These are phyloP conservation scores for Stylonectria norvegica DNA, from an alignment of 2,329 filamentous ascomycete species.

Conservation along the genomic window DNA sequence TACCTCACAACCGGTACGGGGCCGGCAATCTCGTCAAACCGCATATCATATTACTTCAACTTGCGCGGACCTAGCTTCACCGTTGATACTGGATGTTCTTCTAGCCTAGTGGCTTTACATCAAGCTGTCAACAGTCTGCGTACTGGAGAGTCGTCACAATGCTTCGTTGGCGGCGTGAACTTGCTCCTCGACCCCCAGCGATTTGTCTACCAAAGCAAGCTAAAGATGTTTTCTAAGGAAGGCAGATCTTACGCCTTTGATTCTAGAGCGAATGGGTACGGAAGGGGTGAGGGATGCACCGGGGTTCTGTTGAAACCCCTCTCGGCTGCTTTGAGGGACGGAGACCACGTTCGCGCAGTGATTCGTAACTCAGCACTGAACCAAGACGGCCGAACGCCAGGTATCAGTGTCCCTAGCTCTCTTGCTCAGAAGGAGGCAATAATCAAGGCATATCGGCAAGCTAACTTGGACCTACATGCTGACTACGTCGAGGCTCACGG, in stretches of 20 bases:
- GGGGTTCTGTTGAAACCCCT: slow-evolving; percentile 39
- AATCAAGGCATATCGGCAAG: slow-evolving; percentile 21
- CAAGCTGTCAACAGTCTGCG: slow-evolving; percentile 35
- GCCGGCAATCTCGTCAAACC: slow-evolving; percentile 32
- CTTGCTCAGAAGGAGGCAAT: background rate
- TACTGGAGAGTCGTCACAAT: slow-evolving; percentile 25
- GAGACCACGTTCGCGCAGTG: slow-evolving; percentile 30
- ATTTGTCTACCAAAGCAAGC: slow-evolving; percentile 10
- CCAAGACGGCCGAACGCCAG: slow-evolving; percentile 38
- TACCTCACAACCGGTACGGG: slow-evolving; percentile 33
- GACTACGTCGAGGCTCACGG: slow-evolving; percentile 45
- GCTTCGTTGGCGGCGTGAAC: slow-evolving; percentile 20
- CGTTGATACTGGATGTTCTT: slow-evolving; percentile 42
- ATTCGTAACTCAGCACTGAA: slow-evolving; percentile 35
- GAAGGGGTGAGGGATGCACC: slow-evolving; percentile 42
- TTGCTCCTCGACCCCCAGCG: slow-evolving; percentile 15
- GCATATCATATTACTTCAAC: slow-evolving; percentile 41
- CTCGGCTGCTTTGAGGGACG: slow-evolving; percentile 39
- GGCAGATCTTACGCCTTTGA: slow-evolving; percentile 27
- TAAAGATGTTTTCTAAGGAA: slow-evolving; percentile 17
- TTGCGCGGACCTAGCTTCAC: slow-evolving; percentile 38
- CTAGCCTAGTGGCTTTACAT: slow-evolving; percentile 37
- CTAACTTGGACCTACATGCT: slow-evolving; percentile 19
- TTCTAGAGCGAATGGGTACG: slow-evolving; percentile 43
- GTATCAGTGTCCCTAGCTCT: slow-evolving; percentile 33